Evolutionary conservation across 2,329 filamentous ascomycete genomes (phyloP).

Genomic region (Nannizziopsis arthrosporioides): DNA sequence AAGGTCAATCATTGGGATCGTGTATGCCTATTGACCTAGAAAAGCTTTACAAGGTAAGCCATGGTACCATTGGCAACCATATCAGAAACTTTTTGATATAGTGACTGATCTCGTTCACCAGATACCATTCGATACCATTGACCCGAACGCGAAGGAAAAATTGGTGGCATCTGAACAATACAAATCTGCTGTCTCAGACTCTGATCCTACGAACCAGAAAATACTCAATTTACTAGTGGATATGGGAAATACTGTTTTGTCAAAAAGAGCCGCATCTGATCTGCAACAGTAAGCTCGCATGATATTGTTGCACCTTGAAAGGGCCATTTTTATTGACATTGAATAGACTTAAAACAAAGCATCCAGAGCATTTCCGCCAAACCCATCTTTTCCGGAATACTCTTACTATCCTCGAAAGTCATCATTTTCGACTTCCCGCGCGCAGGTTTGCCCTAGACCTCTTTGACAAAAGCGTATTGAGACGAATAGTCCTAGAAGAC

Average conservation of each 20-base stretch:
- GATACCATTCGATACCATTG: conserved; percentile 29
- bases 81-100: neutral
- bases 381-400: conserved; percentile 72
- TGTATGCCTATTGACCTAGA: conserved; percentile 71
- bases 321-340: neutral
- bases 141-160: conserved; percentile 34
- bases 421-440: conserved; percentile 77
- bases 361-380: conserved; percentile 62
- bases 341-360: conserved; percentile 57
- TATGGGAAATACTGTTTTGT: conserved; percentile 83
- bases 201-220: conserved; percentile 54
- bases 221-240: conserved; percentile 79
- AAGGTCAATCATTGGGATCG: conserved; percentile 73
- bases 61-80: neutral
- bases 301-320: neutral
- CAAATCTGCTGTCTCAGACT: conserved; percentile 49
- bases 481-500: conserved; percentile 70
- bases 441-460: conserved; percentile 85
- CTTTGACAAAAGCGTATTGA: conserved; percentile 81
- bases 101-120: conserved; percentile 12
- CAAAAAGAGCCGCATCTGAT: conserved; percentile 74
- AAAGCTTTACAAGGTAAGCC: conserved; percentile 61
- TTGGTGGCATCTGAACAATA: conserved; percentile 35
- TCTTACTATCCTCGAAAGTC: conserved; percentile 71
- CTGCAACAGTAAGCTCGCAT: conserved; percentile 45